These are phyloP conservation scores for Pyricularia sp. DNA, from an alignment of 2,329 filamentous ascomycete species.

Conservation along the genomic window DNA sequence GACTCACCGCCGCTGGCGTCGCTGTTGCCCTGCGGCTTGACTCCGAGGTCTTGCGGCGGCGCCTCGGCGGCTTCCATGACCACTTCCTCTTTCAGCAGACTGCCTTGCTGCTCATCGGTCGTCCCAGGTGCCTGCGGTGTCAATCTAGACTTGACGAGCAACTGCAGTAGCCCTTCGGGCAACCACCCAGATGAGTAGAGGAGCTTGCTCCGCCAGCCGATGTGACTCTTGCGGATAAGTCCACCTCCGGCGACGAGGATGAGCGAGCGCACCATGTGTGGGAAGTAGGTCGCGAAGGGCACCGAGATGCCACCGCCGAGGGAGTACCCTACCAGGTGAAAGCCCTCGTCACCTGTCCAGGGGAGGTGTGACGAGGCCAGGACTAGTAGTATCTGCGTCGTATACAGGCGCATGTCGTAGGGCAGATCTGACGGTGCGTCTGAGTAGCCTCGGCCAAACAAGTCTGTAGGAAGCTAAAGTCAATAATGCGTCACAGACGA, in stretches of 20 bases:
- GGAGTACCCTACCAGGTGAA: conserved; percentile 67
- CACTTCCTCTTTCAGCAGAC: not conserved
- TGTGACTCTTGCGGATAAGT: conserved; percentile 48
- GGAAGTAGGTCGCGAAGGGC: conserved; percentile 57
- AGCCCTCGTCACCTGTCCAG: conserved; percentile 42
- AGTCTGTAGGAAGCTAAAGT: conserved; percentile 29
- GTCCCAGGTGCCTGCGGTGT: conserved; percentile 16
- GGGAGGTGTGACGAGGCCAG: conserved; percentile 47
- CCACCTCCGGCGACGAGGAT: conserved; percentile 57
- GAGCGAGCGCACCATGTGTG: conserved; percentile 48
- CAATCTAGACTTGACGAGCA: conserved; percentile 37
- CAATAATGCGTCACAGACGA: not conserved
- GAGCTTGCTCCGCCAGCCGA: conserved; percentile 46
- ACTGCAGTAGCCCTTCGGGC: conserved; percentile 43
- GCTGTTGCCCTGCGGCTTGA: conserved; percentile 19
- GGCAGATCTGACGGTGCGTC: conserved; percentile 48
- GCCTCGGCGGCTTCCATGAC: not conserved
- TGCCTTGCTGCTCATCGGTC: not conserved
- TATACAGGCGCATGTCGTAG: conserved; percentile 53
- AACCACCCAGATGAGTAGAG: conserved; percentile 49
- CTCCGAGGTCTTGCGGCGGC: not conserved
- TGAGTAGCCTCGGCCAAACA: conserved; percentile 67
- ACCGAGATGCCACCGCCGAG: conserved; percentile 64
- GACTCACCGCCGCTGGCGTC: conserved; percentile 22
- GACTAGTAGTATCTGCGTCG: conserved; percentile 49